phyloP scores from a whole-genome alignment of 305 asterid genomes.

The Ilex paraguariensis region DNA sequence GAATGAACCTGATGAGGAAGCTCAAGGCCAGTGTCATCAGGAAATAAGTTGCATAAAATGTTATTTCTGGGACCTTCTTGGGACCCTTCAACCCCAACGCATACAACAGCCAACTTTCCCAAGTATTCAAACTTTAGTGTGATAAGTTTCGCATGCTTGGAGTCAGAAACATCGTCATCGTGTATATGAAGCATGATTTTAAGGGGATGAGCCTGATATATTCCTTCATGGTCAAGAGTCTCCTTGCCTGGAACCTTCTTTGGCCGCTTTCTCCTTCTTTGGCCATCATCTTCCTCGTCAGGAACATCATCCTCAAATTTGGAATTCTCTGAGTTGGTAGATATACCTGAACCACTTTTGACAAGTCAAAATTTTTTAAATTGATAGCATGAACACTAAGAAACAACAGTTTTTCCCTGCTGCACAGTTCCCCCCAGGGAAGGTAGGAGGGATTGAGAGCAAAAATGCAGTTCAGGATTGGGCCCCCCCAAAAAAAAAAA shows the following conservation, averaged over 20 bases:
- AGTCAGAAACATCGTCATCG: slow-evolving; percentile 54
- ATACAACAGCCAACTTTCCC: slow-evolving; percentile 65
- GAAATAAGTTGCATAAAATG: slow-evolving; percentile 91
- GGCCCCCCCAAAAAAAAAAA: background rate
- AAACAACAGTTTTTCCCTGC: background rate
- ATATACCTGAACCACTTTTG: slow-evolving; percentile 30
- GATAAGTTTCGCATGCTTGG: slow-evolving; percentile 48
- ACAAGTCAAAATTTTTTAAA: slow-evolving; percentile 8
- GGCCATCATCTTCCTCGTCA: slow-evolving; percentile 95
- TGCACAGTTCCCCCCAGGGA: too few relatives aligned
- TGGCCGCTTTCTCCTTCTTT: slow-evolving; percentile 87
- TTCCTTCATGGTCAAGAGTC: slow-evolving; percentile 75
- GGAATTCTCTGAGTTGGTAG: slow-evolving; percentile 60
- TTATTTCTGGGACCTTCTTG: slow-evolving; percentile 50
- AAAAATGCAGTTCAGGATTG: too few relatives aligned
- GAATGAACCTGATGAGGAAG: slow-evolving; percentile 89
- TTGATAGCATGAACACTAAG: background rate
- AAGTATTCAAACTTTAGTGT: slow-evolving; percentile 83
- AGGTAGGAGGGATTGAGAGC: too few relatives aligned
- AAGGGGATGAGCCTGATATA: slow-evolving; percentile 89
- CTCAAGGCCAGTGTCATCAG: slow-evolving; percentile 92
- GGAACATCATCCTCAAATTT: slow-evolving; percentile 75
- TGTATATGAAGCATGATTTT: slow-evolving; percentile 70
- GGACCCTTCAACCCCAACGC: slow-evolving; percentile 85
- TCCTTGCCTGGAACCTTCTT: slow-evolving; percentile 84